Base-by-base conservation (phyloP, 2,329 filamentous ascomycete species). In the Cordyceps tenuipes region DNA sequence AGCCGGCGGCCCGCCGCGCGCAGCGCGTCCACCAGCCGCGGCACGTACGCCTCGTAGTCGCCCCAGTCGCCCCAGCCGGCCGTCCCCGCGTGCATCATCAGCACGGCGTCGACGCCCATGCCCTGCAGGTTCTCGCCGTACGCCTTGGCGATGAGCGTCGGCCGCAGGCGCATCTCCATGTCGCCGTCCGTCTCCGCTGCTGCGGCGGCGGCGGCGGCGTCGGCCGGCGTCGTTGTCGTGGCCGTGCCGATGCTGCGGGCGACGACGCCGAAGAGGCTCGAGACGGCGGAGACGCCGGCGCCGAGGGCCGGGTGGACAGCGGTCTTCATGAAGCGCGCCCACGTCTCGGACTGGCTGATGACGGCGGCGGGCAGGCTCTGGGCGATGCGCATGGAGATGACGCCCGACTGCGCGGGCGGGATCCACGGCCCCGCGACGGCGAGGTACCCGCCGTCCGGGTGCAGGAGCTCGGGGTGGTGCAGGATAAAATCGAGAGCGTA, bases 371-470 rank as follows among this genome's bases (percentile, higher is more conserved):
- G 71, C 17, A 72, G 59, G 23, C 49, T 54, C 41, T 67, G 59
- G 2, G 63, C 53, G 12, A 70, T 48, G 26, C 61, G 48, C 60
- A 71, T 64, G 7, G 61, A 21, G n/a, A 61, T 44, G 19, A 62
- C 64, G 29, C 63, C 63, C 4, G 68, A 67, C 61, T 66, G 68
- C 3, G 63, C 43, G 2, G 71, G 68, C 5, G 66, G 62, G 29
- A 72, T 68, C 70, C 71, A 73, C 1, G 71, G 71, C 8, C 63
- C 66, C 8, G 64, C 66, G 13, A 72, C 65, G 17, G 68, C 69
- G 10, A 72, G 59, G 48, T 70, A 70, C 0, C 66, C 64, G 12
- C 46, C 52, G 8, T 64, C 8, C 0, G 69, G 68, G 43, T 65
- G 56, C 26, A 71, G 65, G 34, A 72, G 46, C 52, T 67, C 59